phyloP scores from a whole-genome alignment of 2,329 filamentous ascomycete species.

The Penicillium palitans region DNA sequence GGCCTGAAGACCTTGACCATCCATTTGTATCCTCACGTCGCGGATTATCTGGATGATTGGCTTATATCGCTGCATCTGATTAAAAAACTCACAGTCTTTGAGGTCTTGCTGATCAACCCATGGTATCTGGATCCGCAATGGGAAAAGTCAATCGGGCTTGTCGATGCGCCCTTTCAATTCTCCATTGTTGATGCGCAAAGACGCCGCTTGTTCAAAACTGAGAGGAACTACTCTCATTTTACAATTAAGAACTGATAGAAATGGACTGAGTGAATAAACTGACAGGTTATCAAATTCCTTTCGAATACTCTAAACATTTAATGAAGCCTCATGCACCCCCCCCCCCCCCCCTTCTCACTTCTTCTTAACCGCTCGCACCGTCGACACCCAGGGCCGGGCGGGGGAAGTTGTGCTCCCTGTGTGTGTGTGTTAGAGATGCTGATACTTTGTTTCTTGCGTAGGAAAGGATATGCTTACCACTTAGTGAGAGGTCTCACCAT shows the following conservation, averaged over 20 bases:
- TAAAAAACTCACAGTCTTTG: neutral
- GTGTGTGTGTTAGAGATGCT: neutral
- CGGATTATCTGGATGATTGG: neutral
- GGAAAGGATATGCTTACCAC: neutral
- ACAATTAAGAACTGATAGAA: neutral
- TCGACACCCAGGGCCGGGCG: neutral
- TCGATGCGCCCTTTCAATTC: slow-evolving; percentile 1
- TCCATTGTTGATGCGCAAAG: neutral
- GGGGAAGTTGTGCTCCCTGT: neutral
- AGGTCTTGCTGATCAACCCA: neutral
- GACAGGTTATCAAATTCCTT: neutral
- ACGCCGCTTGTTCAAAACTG: neutral
- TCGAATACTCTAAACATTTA: neutral
- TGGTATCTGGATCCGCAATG: neutral
- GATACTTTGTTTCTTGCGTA: neutral
- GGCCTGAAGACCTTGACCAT: neutral
- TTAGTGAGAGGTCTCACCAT: too few relatives aligned
- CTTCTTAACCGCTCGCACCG: neutral
- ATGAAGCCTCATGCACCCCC: neutral
- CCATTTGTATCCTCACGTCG: neutral
- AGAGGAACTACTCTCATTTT: neutral
- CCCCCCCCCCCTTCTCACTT: too few relatives aligned
- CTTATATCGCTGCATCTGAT: neutral
- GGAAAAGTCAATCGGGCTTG: neutral
- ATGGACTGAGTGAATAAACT: neutral